Percentiles rank a stretch among this genome's conserved stretches.
Conservation (phyloP, 306 rosid genomes). For the Prunus mongolica region DNA sequence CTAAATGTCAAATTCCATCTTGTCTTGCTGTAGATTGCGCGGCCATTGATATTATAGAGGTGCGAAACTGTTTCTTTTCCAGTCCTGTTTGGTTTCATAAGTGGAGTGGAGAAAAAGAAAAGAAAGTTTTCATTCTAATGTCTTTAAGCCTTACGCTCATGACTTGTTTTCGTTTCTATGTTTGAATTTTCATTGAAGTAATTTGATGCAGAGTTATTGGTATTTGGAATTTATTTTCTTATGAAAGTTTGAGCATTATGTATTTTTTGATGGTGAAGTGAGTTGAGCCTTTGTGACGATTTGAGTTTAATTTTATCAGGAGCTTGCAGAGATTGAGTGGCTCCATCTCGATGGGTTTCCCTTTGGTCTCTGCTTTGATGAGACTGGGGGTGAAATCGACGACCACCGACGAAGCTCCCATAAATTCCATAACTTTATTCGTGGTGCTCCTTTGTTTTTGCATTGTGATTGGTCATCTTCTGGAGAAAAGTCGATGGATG, state of each 20-base stretch:
- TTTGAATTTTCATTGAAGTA: not conserved
- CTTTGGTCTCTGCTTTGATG: slow-evolving; percentile 18
- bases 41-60: not conserved
- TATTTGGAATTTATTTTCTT: not conserved
- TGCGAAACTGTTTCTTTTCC: not conserved
- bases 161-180: not conserved
- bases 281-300: not conserved
- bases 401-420: slow-evolving; percentile 19
- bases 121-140: not conserved
- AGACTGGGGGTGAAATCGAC: slow-evolving; percentile 5
- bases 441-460: slow-evolving; percentile 54
- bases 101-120: not conserved
- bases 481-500: slow-evolving; percentile 53
- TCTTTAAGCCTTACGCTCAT: slow-evolving; percentile 12
- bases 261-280: not conserved
- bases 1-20: not conserved
- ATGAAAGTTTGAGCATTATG: too few relatives aligned
- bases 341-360: slow-evolving; percentile 27
- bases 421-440: slow-evolving; percentile 43
- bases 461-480: slow-evolving; percentile 57
- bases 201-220: not conserved
- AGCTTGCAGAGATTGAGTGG: slow-evolving; percentile 1
- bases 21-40: not conserved
- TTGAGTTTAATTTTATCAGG: not conserved
- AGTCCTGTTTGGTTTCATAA: not conserved